Conservation (phyloP, 176 grass and related monocot genomes). For the Guadua angustifolia region DNA sequence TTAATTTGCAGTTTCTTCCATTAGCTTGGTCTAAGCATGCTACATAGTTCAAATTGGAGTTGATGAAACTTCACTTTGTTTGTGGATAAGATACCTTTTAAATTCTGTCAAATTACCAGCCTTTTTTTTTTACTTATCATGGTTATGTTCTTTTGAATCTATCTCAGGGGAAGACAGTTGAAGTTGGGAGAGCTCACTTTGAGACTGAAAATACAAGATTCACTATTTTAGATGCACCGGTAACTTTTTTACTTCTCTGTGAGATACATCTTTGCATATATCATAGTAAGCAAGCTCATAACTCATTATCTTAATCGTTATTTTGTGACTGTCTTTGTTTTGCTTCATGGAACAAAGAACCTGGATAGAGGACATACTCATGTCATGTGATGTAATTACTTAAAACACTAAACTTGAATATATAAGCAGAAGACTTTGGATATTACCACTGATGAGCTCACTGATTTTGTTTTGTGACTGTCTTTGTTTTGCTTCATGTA, state of each 20-base stretch:
- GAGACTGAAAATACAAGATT: slow-evolving; percentile 88
- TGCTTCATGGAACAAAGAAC: neutral
- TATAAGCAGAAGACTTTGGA: neutral
- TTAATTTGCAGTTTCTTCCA: neutral
- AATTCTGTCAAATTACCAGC: neutral
- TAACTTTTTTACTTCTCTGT: slow-evolving; percentile 41
- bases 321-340: neutral
- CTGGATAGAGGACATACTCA: neutral
- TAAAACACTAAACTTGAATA: neutral
- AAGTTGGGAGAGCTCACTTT: slow-evolving; percentile 94
- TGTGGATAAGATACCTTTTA: neutral
- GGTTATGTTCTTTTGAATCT: slow-evolving; percentile 27
- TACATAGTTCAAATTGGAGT: neutral
- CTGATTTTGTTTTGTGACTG: neutral
- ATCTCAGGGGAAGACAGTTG: slow-evolving; percentile 75
- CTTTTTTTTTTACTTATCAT: neutral
- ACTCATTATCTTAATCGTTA: neutral
- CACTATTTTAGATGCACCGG: slow-evolving; percentile 88
- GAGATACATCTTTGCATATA: neutral
- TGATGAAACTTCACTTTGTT: neutral
- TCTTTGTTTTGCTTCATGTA: slow-evolving; percentile 8
- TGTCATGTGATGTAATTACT: slow-evolving; percentile 4
- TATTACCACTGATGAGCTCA: no score
- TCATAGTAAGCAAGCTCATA: slow-evolving; percentile 11
- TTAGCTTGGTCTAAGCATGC: slow-evolving; percentile 6